Evolutionary conservation across 2,329 filamentous ascomycete genomes (phyloP).

Genomic region (Exophiala calicioides): DNA sequence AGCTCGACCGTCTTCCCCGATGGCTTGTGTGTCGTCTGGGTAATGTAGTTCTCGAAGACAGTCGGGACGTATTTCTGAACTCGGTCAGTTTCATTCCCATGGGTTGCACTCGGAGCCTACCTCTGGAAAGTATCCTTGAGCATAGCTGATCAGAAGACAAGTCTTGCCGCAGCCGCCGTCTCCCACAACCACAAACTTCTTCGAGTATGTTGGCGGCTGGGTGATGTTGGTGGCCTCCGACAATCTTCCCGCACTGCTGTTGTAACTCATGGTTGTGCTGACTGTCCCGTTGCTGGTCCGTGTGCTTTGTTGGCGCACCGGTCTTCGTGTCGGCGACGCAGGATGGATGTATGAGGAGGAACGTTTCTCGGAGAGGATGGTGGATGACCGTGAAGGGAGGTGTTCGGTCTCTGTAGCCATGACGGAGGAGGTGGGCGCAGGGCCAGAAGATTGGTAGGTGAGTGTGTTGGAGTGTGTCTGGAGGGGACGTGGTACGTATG

Average conservation of each 20-base stretch:
- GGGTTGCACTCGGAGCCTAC: slow-evolving; percentile 52
- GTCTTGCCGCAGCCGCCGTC: slow-evolving; percentile 99
- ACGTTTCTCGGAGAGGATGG: slow-evolving; percentile 31
- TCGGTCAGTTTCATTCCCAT: slow-evolving; percentile 6
- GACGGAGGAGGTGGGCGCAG: slow-evolving; percentile 9
- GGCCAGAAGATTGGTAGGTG: background rate
- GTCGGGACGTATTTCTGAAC: slow-evolving; percentile 97
- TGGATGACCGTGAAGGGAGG: slow-evolving; percentile 23
- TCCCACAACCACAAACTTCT: slow-evolving; percentile 98
- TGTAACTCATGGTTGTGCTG: slow-evolving; percentile 75
- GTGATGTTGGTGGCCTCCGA: slow-evolving; percentile 83
- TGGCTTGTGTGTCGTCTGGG: slow-evolving; percentile 83
- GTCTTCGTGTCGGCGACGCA: slow-evolving; percentile 45
- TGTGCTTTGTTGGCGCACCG: slow-evolving; percentile 53
- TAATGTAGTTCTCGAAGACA: slow-evolving; percentile 99
- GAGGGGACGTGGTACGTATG: slow-evolving; percentile 1
- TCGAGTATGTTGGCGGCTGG: slow-evolving; percentile 89
- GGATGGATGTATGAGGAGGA: slow-evolving; percentile 24
- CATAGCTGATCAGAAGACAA: slow-evolving; percentile 97
- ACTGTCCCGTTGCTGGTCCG: slow-evolving; percentile 86
- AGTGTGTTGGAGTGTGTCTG: background rate
- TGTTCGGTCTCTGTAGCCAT: slow-evolving; percentile 21
- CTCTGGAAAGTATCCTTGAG: slow-evolving; percentile 98
- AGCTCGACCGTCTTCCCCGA: slow-evolving; percentile 95
- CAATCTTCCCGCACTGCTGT: slow-evolving; percentile 68